Percentiles rank a stretch among this genome's conserved stretches.
Conservation (phyloP, 2,329 filamentous ascomycete genomes). For the Lachnum nothofagi region DNA sequence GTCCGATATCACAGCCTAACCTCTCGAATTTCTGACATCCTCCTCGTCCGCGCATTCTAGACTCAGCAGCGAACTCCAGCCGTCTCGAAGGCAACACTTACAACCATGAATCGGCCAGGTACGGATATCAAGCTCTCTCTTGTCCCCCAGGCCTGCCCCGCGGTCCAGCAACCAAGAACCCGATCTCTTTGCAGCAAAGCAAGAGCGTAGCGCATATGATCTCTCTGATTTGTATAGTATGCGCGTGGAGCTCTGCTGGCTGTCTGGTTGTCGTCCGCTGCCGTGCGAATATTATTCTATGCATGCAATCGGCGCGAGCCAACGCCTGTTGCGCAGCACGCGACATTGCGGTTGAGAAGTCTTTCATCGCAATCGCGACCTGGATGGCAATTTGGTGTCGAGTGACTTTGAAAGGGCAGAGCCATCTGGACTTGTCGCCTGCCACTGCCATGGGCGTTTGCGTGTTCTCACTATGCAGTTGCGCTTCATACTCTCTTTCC, state of each 20-base stretch:
- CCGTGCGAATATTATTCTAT: not conserved
- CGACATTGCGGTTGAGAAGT: not conserved
- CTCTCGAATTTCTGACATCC: not conserved
- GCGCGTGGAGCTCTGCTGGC: not conserved
- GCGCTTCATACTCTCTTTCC: not conserved
- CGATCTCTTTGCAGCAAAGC: constrained; percentile 1
- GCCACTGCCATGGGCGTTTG: too few relatives aligned
- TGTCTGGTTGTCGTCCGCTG: not conserved
- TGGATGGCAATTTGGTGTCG: not conserved
- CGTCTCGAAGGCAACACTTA: not conserved
- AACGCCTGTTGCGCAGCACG: not conserved
- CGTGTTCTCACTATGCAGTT: too few relatives aligned
- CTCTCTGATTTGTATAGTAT: not conserved
- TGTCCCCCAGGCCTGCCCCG: constrained; percentile 26
- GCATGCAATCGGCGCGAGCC: not conserved
- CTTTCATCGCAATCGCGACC: not conserved
- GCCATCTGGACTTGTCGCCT: too few relatives aligned
- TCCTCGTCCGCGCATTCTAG: constrained; percentile 1
- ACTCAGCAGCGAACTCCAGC: not conserved
- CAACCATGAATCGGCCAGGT: constrained; percentile 34
- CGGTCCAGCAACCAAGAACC: constrained; percentile 9
- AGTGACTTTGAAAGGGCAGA: not conserved
- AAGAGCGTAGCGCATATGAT: not conserved
- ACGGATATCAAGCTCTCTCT: constrained; percentile 24
- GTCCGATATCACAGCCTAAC: constrained; percentile 7